Evolutionary conservation across 2,329 filamentous ascomycete genomes (phyloP), one percentile per base, ranked within the genome.

Genomic region (Trichocomaceae sp.): DNA sequence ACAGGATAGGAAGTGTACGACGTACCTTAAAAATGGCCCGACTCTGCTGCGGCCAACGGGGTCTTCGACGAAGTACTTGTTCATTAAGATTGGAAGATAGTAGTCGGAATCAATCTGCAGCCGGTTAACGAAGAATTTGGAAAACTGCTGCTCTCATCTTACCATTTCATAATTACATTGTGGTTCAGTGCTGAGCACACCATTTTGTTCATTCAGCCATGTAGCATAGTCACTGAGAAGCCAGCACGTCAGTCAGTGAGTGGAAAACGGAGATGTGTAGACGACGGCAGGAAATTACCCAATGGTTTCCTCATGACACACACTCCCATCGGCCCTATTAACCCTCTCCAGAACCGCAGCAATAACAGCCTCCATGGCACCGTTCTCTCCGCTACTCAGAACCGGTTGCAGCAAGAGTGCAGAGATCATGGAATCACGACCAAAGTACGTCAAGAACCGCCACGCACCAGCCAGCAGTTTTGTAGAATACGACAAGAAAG

Each of bases 401-500:
- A 85, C 73, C 0, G 80, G 76, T 55, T 83, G 77, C 29, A 85
- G 69, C 0, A 86, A 69, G 0, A 86, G 73, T 13, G 79, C 71
- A 1, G 80, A 74, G 39, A 86, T 83, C 75, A 85, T 83, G 57
- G 78, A 83, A 62, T 87, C 83, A 10, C 83, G 77, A 0, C 83
- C 83, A 67, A 86, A 86, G 62, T 86, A 86, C 0, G 83, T 86
- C 45, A 86, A 66, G 60, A 85, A 86, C 1, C 82, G 72, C 83
- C 83, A 86, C 3, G 80, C 82, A 10, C 83, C 83, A 1, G 84
- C 83, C 2, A 84, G 71, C 0, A 86, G 71, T 59, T 86, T 86
- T 31, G 81, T 72, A 0, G 74, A 79, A 59, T 85, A 86, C 0
- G 83, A 85, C 3, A 86, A 69, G 66, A 86, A 86, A 0, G 82